Percentiles rank a stretch among this genome's conserved stretches.
These are phyloP conservation scores for Pyrenophora teres DNA, from an alignment of 2,329 filamentous ascomycete genomes.

Conservation along the genomic window DNA sequence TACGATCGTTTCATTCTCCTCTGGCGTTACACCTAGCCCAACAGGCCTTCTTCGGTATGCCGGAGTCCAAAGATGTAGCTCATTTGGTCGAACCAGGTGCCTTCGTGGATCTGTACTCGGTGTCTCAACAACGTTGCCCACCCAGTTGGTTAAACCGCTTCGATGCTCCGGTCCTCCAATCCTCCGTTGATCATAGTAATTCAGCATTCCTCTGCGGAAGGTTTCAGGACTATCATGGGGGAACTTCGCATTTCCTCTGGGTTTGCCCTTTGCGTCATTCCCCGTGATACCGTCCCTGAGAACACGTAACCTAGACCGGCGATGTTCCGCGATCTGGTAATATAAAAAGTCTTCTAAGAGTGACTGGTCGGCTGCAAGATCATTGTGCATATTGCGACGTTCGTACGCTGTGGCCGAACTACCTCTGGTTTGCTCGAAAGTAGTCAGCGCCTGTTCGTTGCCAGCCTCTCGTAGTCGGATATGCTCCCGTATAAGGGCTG, in stretches of 20 bases:
- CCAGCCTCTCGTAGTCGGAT: neutral
- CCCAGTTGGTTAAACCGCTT: neutral
- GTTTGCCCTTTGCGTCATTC: no score
- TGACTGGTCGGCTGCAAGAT: neutral
- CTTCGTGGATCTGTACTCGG: neutral
- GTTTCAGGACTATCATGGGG: no score
- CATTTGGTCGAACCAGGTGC: neutral
- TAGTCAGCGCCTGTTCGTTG: neutral
- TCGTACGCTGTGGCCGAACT: neutral
- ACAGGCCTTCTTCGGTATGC: neutral
- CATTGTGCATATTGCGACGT: neutral
- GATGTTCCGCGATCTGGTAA: neutral
- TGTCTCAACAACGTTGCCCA: neutral
- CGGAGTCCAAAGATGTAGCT: neutral
- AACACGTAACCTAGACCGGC: neutral
- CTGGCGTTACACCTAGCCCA: neutral
- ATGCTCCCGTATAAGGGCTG: neutral
- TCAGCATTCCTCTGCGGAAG: neutral
- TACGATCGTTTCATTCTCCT: neutral
- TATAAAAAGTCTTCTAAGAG: neutral
- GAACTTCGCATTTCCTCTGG: no score
- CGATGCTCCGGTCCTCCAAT: neutral
- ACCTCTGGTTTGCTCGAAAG: neutral
- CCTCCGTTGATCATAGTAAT: neutral
- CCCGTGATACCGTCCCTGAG: no score